Conservation (phyloP, 2,329 filamentous ascomycete species). For the Colletotrichum nymphaeae region DNA sequence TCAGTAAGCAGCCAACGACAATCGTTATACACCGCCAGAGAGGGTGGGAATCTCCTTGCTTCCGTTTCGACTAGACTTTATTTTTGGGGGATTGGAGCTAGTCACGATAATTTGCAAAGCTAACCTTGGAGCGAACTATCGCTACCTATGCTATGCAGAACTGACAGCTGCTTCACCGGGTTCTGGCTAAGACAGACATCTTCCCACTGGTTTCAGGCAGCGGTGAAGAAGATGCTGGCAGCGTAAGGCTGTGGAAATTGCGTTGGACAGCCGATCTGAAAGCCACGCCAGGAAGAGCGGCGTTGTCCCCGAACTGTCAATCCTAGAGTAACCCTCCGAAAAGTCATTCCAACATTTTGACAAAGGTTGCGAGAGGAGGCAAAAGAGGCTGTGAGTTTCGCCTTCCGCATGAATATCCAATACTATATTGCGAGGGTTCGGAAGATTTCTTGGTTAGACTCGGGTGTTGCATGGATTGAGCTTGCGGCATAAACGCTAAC, state of each 20-base stretch:
- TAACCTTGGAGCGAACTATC: constrained; percentile 13
- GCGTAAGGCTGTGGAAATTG: constrained; percentile 14
- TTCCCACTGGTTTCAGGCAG: constrained; percentile 24
- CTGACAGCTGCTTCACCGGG: constrained; percentile 25
- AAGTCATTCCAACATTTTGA: background rate
- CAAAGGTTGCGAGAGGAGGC: background rate
- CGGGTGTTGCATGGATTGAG: constrained; percentile 28
- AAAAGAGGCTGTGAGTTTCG: constrained; percentile 19
- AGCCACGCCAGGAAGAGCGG: background rate
- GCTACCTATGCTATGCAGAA: constrained; percentile 13
- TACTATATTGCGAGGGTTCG: constrained; percentile 3
- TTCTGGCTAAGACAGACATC: background rate
- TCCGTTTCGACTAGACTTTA: constrained; percentile 27
- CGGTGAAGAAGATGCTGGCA: constrained; percentile 3
- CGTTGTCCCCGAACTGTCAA: background rate
- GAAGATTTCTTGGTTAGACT: constrained; percentile 13
- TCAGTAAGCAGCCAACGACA: constrained; percentile 18
- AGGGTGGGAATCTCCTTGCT: constrained; percentile 8
- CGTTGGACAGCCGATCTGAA: background rate
- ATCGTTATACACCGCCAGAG: background rate
- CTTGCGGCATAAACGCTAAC: constrained; percentile 12
- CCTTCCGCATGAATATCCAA: constrained; percentile 27
- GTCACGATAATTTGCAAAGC: constrained; percentile 14
- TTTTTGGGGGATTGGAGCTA: constrained; percentile 3
- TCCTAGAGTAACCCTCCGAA: background rate